phyloP scores from a whole-genome alignment of 2,329 filamentous ascomycete genomes.

The Periconia digitata region DNA sequence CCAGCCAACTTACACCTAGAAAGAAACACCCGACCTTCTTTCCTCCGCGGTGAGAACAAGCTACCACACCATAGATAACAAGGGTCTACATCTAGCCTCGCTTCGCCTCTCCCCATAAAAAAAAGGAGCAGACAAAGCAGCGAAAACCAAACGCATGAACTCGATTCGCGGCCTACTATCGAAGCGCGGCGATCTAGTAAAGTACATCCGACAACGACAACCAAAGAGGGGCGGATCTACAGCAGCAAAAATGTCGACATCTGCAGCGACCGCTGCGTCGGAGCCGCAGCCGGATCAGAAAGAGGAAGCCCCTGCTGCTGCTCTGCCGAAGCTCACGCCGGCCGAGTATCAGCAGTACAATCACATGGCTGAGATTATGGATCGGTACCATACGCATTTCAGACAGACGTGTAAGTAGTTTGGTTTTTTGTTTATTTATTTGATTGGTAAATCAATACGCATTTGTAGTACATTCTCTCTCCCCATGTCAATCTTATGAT shows the following conservation, averaged over 20 bases:
- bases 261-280: background rate
- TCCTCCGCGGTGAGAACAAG: too few relatives aligned
- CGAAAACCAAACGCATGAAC: background rate
- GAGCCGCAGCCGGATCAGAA: background rate
- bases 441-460: too few relatives aligned
- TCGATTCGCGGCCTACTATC: background rate
- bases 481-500: too few relatives aligned
- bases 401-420: conserved; percentile 57
- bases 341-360: conserved; percentile 72
- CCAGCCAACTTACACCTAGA: too few relatives aligned
- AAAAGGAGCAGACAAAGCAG: background rate
- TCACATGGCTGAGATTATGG: conserved; percentile 73
- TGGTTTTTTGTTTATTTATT: background rate
- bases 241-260: background rate
- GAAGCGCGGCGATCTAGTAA: background rate
- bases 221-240: background rate
- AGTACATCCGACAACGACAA: background rate
- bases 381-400: conserved; percentile 57
- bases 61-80: too few relatives aligned
- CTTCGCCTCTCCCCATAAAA: background rate
- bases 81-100: too few relatives aligned
- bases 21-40: too few relatives aligned
- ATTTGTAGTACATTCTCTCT: too few relatives aligned
- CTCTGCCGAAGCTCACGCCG: conserved; percentile 64
- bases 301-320: conserved; percentile 37